These are phyloP conservation scores for Ambrosia trifida DNA, from an alignment of 129 eudicot species.

Conservation along the genomic window DNA sequence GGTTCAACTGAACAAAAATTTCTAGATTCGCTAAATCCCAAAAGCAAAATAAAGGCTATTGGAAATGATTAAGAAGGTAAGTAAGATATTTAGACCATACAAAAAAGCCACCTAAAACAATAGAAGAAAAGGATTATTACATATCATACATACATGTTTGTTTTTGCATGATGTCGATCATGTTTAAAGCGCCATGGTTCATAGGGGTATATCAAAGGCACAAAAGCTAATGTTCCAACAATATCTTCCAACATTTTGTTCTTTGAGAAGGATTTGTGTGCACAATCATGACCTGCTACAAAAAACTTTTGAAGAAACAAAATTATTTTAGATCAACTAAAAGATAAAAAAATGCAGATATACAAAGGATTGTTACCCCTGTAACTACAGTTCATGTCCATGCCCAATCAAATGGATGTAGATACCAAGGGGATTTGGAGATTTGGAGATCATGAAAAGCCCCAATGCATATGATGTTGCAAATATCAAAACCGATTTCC, in stretches of 20 bases:
- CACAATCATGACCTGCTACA: constrained; percentile 98
- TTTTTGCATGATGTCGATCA: constrained; percentile 95
- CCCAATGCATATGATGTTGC: constrained; percentile 84
- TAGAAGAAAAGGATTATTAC: too few relatives aligned
- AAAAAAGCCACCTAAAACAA: too few relatives aligned
- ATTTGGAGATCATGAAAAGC: constrained; percentile 74
- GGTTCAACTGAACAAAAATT: too few relatives aligned
- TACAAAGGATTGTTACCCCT: constrained; percentile 58
- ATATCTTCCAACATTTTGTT: constrained; percentile 95
- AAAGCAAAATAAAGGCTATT: too few relatives aligned
- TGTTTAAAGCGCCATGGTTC: constrained; percentile 99
- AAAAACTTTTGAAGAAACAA: constrained; percentile 66
- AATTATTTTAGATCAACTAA: constrained; percentile 1
- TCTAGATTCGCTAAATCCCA: too few relatives aligned
- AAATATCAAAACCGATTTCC: constrained; percentile 82
- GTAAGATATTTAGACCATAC: too few relatives aligned
- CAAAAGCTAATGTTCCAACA: constrained; percentile 87
- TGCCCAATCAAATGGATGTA: constrained; percentile 98
- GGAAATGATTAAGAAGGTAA: too few relatives aligned
- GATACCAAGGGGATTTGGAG: constrained; percentile 93
- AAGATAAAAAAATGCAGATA: constrained; percentile 9
- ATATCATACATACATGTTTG: constrained; percentile 69
- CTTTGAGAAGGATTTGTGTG: constrained; percentile 93
- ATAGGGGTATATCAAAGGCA: constrained; percentile 90
- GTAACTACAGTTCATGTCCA: constrained; percentile 98